These are phyloP conservation scores for Claviceps sp. DNA, from an alignment of 2,329 filamentous ascomycete species.

Conservation along the genomic window DNA sequence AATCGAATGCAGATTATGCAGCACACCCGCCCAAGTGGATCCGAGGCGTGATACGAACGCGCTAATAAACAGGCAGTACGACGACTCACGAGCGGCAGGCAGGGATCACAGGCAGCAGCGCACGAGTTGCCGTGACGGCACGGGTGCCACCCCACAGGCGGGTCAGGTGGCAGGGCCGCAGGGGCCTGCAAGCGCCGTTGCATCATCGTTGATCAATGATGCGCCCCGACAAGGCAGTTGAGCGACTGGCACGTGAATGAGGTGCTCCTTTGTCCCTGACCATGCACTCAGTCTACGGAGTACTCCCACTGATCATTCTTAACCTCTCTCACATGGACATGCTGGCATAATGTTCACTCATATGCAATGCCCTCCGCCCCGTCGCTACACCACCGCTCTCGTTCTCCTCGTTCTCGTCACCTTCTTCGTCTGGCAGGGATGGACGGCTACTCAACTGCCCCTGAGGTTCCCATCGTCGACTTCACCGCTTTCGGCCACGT, in stretches of 20 bases:
- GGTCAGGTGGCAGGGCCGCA: too few species aligned
- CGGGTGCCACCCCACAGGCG: too few species aligned
- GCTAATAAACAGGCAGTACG: too few species aligned
- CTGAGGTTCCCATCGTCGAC: conserved; percentile 6
- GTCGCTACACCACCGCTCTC: conserved; percentile 20
- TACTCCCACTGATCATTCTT: too few species aligned
- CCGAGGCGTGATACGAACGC: too few species aligned
- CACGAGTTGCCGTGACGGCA: not conserved
- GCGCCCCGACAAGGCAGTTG: too few species aligned
- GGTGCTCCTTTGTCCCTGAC: not conserved
- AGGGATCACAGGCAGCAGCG: not conserved
- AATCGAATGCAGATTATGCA: too few species aligned
- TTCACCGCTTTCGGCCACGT: not conserved
- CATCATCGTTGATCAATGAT: too few species aligned
- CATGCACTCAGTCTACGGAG: too few species aligned
- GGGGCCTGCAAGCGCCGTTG: too few species aligned
- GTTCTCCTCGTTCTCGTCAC: conserved; percentile 15
- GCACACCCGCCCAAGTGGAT: too few species aligned
- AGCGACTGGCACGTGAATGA: too few species aligned
- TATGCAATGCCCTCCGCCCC: conserved; percentile 18
- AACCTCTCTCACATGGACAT: not conserved
- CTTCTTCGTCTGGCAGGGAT: conserved; percentile 16
- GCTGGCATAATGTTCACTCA: conserved; percentile 16
- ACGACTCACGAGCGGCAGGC: not conserved
- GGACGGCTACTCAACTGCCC: conserved; percentile 8